Evolutionary conservation across 441 rosid genomes (phyloP).

Genomic region (Pelargonium exstipulatum): DNA sequence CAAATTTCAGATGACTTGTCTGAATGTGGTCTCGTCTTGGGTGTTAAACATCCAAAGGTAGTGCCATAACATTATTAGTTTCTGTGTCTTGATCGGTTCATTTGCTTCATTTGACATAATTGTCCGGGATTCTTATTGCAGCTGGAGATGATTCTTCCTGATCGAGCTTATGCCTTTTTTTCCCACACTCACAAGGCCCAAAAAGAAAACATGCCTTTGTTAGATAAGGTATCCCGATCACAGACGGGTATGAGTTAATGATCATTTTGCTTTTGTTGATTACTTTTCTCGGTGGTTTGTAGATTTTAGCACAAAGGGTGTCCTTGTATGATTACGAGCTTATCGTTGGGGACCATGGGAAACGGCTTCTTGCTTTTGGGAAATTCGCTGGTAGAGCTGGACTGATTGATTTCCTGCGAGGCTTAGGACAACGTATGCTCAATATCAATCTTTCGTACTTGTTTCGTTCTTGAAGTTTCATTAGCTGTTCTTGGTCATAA

Average conservation of each 20-base stretch:
- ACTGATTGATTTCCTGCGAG: constrained; percentile 65
- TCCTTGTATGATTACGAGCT: constrained; percentile 89
- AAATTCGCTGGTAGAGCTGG: constrained; percentile 96
- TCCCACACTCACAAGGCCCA: constrained; percentile 94
- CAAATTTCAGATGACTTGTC: constrained; percentile 59
- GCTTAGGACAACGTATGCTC: constrained; percentile 69
- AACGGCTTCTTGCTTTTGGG: constrained; percentile 77
- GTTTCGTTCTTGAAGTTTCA: not conserved
- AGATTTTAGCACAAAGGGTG: constrained; percentile 65
- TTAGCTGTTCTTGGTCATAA: not conserved
- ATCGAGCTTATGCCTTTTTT: constrained; percentile 90
- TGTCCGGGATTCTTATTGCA: constrained; percentile 25
- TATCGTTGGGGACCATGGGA: constrained; percentile 67
- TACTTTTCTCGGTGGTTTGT: constrained; percentile 12
- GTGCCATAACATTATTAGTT: not conserved
- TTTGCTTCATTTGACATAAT: not conserved
- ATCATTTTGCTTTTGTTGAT: constrained; percentile 6
- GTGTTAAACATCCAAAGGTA: constrained; percentile 85
- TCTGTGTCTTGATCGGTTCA: not conserved
- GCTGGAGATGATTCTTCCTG: constrained; percentile 77
- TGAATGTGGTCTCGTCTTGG: constrained; percentile 59
- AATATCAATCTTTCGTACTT: not conserved
- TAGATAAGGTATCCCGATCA: constrained; percentile 55
- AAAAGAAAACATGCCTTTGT: constrained; percentile 81
- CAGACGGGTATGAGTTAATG: not conserved